Conservation (phyloP, 345 rosid species). For the Anastatica hierochuntica region DNA sequence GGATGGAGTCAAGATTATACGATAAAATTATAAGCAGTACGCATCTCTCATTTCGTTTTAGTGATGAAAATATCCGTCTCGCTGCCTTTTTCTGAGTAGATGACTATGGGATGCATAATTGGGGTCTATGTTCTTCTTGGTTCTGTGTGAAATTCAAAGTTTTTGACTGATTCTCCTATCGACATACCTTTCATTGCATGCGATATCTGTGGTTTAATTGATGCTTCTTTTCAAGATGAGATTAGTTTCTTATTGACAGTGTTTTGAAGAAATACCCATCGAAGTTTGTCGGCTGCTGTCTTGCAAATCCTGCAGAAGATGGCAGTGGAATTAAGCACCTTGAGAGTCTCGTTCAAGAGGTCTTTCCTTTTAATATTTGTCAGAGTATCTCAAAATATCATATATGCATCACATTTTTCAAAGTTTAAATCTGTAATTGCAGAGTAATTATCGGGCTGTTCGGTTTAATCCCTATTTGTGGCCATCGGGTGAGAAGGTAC, state of each 20-base stretch:
- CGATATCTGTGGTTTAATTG: not conserved
- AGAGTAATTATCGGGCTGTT: constrained; percentile 85
- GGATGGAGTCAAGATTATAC: not conserved
- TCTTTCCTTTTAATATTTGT: constrained; percentile 14
- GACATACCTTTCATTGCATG: not conserved
- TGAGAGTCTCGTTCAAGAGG: constrained; percentile 74
- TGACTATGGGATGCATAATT: not conserved
- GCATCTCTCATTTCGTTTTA: constrained; percentile 4
- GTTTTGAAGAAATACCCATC: constrained; percentile 63
- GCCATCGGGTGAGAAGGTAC: constrained; percentile 81
- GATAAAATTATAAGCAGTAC: not conserved
- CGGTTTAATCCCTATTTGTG: constrained; percentile 92
- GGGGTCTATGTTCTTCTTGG: not conserved
- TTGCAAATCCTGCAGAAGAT: constrained; percentile 91
- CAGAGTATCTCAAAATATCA: not conserved
- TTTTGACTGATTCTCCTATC: not conserved
- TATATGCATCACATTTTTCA: constrained; percentile 9
- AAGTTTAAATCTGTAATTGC: constrained; percentile 20
- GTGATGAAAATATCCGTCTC: not conserved
- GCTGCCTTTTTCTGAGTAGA: no score
- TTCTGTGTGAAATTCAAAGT: not conserved
- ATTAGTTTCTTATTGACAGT: constrained; percentile 28
- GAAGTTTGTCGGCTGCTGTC: constrained; percentile 87
- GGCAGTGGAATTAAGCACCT: constrained; percentile 61
- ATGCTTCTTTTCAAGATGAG: not conserved